Evolutionary conservation across 2,329 filamentous ascomycete genomes (phyloP).

Genomic region (Epichloe amarillans): DNA sequence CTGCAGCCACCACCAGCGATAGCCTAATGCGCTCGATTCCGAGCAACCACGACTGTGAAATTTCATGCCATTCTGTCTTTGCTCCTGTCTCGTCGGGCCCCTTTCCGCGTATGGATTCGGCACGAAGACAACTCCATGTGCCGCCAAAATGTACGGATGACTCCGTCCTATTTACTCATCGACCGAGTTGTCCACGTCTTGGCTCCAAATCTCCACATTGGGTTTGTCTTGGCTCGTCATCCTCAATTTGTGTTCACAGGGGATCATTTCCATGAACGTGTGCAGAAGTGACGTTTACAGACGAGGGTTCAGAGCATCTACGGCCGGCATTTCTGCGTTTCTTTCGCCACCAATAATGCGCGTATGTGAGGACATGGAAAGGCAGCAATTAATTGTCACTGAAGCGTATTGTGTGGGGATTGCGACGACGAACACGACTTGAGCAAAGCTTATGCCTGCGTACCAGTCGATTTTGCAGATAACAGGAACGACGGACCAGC

Average conservation of each 20-base stretch:
- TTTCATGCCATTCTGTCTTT: neutral
- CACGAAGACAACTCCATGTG: too few species aligned
- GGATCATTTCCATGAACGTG: neutral
- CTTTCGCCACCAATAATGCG: neutral
- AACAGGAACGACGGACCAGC: neutral
- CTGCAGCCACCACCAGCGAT: neutral
- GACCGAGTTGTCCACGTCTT: too few species aligned
- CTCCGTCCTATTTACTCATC: neutral
- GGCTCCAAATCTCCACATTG: too few species aligned
- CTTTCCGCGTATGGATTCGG: neutral
- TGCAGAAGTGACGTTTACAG: neutral
- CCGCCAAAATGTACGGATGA: too few species aligned
- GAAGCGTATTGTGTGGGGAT: neutral
- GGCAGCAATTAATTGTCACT: neutral
- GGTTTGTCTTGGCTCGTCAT: too few species aligned
- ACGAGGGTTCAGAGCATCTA: neutral
- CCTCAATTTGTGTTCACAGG: too few species aligned
- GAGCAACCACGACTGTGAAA: neutral
- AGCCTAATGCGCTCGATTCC: neutral
- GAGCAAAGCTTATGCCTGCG: neutral
- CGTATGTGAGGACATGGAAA: neutral
- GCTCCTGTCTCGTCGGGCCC: neutral
- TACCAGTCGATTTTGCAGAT: neutral
- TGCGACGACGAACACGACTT: neutral
- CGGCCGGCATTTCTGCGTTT: neutral